These are phyloP conservation scores for Podosphaera fusca DNA, from an alignment of 2,329 filamentous ascomycete species.

Conservation along the genomic window DNA sequence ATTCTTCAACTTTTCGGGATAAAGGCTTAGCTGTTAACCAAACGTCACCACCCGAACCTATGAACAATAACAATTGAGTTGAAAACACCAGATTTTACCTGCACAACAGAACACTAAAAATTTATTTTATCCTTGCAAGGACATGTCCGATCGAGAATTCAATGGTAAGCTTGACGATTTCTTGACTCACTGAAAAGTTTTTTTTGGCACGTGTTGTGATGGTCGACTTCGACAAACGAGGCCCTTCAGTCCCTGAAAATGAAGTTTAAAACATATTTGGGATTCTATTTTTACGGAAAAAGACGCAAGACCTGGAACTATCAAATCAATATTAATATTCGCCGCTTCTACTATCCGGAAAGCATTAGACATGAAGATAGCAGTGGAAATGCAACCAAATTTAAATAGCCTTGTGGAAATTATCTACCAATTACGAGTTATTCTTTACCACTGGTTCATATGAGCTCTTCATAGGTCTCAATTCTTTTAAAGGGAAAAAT, in stretches of 20 bases:
- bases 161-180: constrained; percentile 24
- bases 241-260: neutral
- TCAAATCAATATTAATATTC: neutral
- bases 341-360: neutral
- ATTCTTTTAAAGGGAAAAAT: too few species aligned
- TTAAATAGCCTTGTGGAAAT: too few species aligned
- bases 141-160: constrained; percentile 45
- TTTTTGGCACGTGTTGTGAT: neutral
- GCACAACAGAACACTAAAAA: too few species aligned
- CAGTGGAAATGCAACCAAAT: too few species aligned
- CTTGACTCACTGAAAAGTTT: neutral
- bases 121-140: too few species aligned
- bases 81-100: too few species aligned
- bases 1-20: neutral
- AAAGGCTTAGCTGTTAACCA: neutral
- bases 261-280: neutral
- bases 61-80: too few species aligned
- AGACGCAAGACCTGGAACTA: neutral
- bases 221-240: too few species aligned
- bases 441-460: too few species aligned
- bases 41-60: too few species aligned
- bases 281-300: neutral
- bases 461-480: too few species aligned
- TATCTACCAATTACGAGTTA: too few species aligned
- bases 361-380: neutral